Conservation (phyloP, 2,329 filamentous ascomycete species). For the Cercospora citrullina region DNA sequence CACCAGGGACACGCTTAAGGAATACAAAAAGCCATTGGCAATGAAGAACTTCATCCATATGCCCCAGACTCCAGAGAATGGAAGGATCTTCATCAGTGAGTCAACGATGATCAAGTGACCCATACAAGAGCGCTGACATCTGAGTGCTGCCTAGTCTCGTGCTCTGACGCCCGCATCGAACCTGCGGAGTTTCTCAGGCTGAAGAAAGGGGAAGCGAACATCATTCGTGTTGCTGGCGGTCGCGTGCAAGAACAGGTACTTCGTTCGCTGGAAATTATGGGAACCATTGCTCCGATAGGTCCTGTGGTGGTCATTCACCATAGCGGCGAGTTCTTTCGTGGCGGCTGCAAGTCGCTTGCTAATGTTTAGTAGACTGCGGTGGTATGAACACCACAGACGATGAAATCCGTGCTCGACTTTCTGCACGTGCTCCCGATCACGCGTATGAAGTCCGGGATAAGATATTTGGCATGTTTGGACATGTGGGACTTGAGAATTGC, state of each 20-base stretch:
- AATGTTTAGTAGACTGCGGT: neutral
- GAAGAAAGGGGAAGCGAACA: neutral
- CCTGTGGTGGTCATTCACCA: conserved; percentile 1
- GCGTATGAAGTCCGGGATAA: neutral
- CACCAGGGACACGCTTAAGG: neutral
- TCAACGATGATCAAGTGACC: neutral
- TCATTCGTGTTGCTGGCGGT: conserved; percentile 2
- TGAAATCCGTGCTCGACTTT: neutral
- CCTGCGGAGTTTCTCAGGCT: neutral
- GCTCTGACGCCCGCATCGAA: conserved; percentile 7
- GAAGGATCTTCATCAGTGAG: neutral
- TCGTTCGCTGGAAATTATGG: conserved; percentile 1
- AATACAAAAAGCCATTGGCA: neutral
- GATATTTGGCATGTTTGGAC: neutral
- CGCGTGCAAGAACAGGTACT: neutral
- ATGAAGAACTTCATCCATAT: neutral
- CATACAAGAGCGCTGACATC: neutral
- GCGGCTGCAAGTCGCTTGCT: neutral
- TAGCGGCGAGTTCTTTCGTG: neutral
- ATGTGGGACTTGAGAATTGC: neutral
- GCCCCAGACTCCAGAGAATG: neutral
- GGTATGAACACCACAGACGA: conserved; percentile 3
- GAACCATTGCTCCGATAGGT: conserved; percentile 3
- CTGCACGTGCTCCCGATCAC: neutral
- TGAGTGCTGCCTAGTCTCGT: neutral